Base-by-base conservation (phyloP, 2,329 filamentous ascomycete genomes). In the Botryotinia narcissicola region DNA sequence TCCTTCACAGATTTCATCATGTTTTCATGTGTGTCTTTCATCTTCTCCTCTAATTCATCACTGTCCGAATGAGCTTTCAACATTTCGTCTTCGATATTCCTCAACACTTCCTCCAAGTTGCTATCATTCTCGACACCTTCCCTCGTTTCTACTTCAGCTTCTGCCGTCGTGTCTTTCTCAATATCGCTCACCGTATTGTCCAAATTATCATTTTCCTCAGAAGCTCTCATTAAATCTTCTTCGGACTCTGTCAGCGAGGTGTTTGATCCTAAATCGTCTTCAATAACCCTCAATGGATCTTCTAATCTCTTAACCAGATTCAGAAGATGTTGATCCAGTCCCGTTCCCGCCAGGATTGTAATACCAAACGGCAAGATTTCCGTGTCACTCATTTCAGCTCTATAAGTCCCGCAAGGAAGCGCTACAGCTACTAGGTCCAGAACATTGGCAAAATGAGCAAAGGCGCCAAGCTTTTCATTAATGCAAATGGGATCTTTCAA, bases 391-490 rank as follows among this genome's bases (percentile, higher is more conserved):
- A 73, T 44, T 29, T 35, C 61, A 61, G 78, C 80, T 44, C 20
- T 63, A 59, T 80, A 80, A 2, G 72, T 76, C 35, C 78, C 78
- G 68, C 76, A 78, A 16, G 78, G 75, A 16, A 80, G 44, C 59
- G 82, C 82, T 51, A 86, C 75, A 12, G 81, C 85, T 73, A 84
- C 84, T 44, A 88, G 79, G 79, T 89, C 87, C 42, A 89, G 79
- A 32, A 89, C 85, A 77, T 89, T 89, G 4, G 82, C 87, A 77
- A 85, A 88, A 76, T 88, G 86, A 1, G 86, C 85, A 77, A 87
- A 88, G 57, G 81, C 54, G 16, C 85, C 85, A n/a, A 87, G 75
- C 32, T 82, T 81, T 40, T 83, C 83, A 74, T 88, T 88, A 74
- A 84, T 82, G 22, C 77, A 80, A 66, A 89, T 82, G 0, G 86